A percentile compares a stretch with the other conserved stretches of the same genome.
These are phyloP conservation scores for Verbascum thapsus DNA, from an alignment of 257 asterid genomes.

Conservation along the genomic window DNA sequence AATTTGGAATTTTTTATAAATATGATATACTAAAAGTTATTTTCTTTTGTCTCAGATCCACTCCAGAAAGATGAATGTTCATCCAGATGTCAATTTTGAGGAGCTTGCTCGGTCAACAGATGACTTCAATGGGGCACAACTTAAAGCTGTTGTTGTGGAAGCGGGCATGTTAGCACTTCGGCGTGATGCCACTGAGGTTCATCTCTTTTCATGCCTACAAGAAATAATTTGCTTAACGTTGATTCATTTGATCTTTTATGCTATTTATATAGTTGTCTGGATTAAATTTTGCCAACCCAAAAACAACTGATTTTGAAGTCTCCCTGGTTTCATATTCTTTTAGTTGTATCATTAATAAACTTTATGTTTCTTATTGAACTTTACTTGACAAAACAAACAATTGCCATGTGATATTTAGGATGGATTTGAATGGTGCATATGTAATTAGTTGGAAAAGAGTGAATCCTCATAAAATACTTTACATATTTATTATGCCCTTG, in stretches of 20 bases:
- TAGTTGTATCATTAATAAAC: too few relatives aligned
- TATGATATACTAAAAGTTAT: not conserved
- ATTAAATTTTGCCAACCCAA: not conserved
- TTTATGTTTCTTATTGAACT: too few relatives aligned
- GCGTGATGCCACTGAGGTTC: conserved; percentile 96
- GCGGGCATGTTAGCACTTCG: conserved; percentile 99
- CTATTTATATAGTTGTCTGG: not conserved
- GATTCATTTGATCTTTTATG: not conserved
- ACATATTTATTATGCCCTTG: not conserved
- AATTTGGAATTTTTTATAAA: too few relatives aligned
- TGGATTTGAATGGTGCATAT: not conserved
- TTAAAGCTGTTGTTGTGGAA: conserved; percentile 96
- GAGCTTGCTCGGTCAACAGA: conserved; percentile 98
- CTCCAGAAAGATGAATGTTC: conserved; percentile 94
- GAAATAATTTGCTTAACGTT: not conserved
- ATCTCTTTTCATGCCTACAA: conserved; percentile 19
- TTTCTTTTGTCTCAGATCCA: conserved; percentile 59
- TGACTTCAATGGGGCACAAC: conserved; percentile 96
- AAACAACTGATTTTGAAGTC: not conserved
- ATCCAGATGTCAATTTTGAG: conserved; percentile 95
- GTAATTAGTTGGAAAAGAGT: not conserved
- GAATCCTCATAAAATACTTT: not conserved
- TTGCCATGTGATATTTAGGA: not conserved
- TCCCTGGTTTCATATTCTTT: not conserved
- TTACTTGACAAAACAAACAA: not conserved